Conservation (phyloP, 371 early-diverging fungal species). For the Lichtheimia ornata region DNA sequence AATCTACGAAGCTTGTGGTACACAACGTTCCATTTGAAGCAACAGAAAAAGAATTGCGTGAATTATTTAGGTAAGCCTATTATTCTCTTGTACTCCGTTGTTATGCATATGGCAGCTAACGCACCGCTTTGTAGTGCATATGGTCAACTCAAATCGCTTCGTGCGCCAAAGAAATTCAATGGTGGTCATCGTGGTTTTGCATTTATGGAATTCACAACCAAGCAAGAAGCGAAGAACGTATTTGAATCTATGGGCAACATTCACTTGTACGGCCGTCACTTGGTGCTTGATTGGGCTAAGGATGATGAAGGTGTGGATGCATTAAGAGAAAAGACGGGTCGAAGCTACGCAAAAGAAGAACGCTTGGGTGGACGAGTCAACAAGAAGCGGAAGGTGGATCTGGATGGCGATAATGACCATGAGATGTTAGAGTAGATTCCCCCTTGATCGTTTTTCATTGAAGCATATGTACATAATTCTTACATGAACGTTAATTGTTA, state of each 20-base stretch:
- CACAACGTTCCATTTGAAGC: constrained; percentile 99
- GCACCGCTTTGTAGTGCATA: constrained; percentile 57
- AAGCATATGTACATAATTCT: too few relatives aligned
- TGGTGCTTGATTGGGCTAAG: constrained; percentile 97
- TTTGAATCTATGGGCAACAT: constrained; percentile 86
- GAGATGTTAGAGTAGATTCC: background rate
- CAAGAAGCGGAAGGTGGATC: constrained; percentile 58
- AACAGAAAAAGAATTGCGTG: constrained; percentile 90
- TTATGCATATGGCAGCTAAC: too few relatives aligned
- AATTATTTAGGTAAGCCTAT: constrained; percentile 75
- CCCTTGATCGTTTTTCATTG: background rate
- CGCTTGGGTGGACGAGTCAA: constrained; percentile 37
- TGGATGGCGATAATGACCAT: constrained; percentile 39
- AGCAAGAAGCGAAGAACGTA: constrained; percentile 92
- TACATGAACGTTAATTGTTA: too few relatives aligned
- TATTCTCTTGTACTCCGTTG: too few relatives aligned
- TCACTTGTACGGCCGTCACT: constrained; percentile 98
- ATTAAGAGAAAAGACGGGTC: constrained; percentile 68
- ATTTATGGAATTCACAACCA: constrained; percentile 95
- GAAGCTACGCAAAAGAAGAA: constrained; percentile 65
- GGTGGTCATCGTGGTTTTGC: constrained; percentile 98
- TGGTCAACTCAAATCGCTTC: constrained; percentile 93
- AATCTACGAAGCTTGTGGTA: constrained; percentile 86
- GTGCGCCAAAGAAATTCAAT: constrained; percentile 94
- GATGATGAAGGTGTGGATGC: constrained; percentile 72